Percentiles rank a stretch among this genome's conserved stretches.
Evolutionary conservation across 2,329 filamentous ascomycete species (phyloP).

Genomic region (Blastomyces parvus): DNA sequence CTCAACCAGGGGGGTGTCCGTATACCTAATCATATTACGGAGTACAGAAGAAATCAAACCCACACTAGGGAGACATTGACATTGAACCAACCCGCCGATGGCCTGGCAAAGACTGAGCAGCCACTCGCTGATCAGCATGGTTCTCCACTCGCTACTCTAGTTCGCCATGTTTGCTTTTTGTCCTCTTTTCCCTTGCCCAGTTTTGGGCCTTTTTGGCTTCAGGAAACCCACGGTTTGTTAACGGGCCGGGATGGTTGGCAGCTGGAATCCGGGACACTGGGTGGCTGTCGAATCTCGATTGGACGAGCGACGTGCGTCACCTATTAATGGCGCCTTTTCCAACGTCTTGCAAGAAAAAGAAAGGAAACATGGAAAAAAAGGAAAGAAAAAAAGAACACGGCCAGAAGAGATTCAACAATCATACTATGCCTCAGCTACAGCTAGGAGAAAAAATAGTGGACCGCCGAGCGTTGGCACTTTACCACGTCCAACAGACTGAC

Average conservation of each 20-base stretch:
- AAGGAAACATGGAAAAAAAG: background rate
- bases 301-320: background rate
- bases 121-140: slow-evolving; percentile 2
- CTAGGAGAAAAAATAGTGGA: background rate
- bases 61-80: background rate
- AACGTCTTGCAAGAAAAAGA: background rate
- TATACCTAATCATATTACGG: no score
- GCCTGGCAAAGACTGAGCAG: background rate
- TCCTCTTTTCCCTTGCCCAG: no score
- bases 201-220: no score
- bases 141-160: background rate
- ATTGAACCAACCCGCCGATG: no score
- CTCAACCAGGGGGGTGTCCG: no score
- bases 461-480: background rate
- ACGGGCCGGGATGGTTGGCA: background rate
- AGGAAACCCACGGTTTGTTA: background rate
- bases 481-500: no score
- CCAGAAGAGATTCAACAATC: background rate
- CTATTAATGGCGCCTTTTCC: background rate
- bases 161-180: background rate
- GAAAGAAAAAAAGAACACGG: background rate
- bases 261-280: background rate
- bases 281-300: background rate
- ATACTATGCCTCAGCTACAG: background rate
- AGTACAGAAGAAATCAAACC: no score